Evolutionary conservation across 805 yeast genomes (phyloP).

Genomic region (Wickerhamiella kazuoi): DNA sequence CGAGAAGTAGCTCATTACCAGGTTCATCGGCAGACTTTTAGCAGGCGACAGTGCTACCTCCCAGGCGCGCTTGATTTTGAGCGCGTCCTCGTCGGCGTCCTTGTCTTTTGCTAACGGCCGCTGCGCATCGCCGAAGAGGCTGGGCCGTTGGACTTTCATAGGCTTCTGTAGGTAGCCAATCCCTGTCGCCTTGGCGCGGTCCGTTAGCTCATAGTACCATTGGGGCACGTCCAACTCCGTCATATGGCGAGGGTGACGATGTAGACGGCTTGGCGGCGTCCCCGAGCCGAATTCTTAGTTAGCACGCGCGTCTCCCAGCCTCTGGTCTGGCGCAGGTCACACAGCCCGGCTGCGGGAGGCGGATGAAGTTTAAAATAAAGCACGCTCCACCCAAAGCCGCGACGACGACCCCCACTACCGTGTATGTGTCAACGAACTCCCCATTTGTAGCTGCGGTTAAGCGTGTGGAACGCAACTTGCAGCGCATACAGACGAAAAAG

Average conservation of each 20-base stretch:
- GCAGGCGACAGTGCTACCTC: conserved; percentile 69
- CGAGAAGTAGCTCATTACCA: conserved; percentile 80
- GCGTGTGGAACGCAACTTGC: conserved; percentile 36
- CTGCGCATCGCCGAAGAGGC: conserved; percentile 1
- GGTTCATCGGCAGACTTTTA: conserved; percentile 75
- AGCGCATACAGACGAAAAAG: conserved; percentile 18
- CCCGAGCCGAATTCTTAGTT: too few relatives aligned
- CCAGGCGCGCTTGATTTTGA: conserved; percentile 52
- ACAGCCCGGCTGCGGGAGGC: too few relatives aligned
- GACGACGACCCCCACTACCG: conserved; percentile 6
- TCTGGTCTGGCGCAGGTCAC: too few relatives aligned
- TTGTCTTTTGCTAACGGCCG: conserved; percentile 4
- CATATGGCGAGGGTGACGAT: not conserved
- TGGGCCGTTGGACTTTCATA: conserved; percentile 4
- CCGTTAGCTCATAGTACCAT: conserved; percentile 17
- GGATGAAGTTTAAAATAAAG: conserved; percentile 31
- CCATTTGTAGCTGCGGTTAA: conserved; percentile 63
- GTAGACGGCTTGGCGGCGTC: too few relatives aligned
- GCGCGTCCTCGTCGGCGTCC: conserved; percentile 12
- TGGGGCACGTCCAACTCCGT: conserved; percentile 9
- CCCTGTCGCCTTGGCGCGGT: conserved; percentile 11
- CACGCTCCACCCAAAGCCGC: conserved; percentile 31
- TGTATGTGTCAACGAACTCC: conserved; percentile 45
- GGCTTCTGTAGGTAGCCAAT: conserved; percentile 6
- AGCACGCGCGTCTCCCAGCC: too few relatives aligned